Percentiles rank a stretch among this genome's conserved stretches.
Conservation (phyloP, 192 early-diverging fungal genomes). For the Hyaloraphidium curvatum region DNA sequence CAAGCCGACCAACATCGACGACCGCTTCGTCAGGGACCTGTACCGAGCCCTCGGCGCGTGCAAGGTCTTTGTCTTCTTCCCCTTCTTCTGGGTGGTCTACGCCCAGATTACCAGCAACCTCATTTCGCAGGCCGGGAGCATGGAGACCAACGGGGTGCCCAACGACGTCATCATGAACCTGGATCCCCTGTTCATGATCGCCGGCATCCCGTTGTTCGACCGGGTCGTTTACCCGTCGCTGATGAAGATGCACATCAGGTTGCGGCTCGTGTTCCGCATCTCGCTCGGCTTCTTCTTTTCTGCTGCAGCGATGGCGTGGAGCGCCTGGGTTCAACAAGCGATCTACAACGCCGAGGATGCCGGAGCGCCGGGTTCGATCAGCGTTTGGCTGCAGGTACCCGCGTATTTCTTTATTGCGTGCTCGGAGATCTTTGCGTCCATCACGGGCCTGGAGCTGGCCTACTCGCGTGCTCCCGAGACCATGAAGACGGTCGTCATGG, state of each 20-base stretch:
- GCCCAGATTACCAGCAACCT: conserved; percentile 41
- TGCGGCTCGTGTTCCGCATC: conserved; percentile 44
- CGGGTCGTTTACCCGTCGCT: conserved; percentile 34
- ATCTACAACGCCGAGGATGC: conserved; percentile 36
- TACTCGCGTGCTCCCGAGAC: conserved; percentile 37
- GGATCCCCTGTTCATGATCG: conserved; percentile 43
- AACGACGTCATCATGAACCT: conserved; percentile 50
- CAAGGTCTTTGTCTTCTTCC: conserved; percentile 47
- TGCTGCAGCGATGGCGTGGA: conserved; percentile 33
- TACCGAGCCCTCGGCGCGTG: conserved; percentile 34
- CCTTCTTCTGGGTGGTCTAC: conserved; percentile 56
- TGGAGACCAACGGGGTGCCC: conserved; percentile 30
- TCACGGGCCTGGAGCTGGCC: conserved; percentile 47
- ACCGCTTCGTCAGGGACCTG: conserved; percentile 52
- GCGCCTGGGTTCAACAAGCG: conserved; percentile 34
- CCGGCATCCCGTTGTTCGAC: conserved; percentile 52
- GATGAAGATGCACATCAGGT: conserved; percentile 21
- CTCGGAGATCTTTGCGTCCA: conserved; percentile 44
- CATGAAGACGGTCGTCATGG: conserved; percentile 50
- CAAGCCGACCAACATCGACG: too few relatives aligned
- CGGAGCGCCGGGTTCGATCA: conserved; percentile 18
- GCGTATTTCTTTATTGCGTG: conserved; percentile 37
- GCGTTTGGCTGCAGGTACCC: conserved; percentile 32
- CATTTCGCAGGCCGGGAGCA: conserved; percentile 34
- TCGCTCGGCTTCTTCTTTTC: conserved; percentile 41